Evolutionary conservation across 23 red algal genomes (phyloP).

Genomic region (Rhodosorus marinus): DNA sequence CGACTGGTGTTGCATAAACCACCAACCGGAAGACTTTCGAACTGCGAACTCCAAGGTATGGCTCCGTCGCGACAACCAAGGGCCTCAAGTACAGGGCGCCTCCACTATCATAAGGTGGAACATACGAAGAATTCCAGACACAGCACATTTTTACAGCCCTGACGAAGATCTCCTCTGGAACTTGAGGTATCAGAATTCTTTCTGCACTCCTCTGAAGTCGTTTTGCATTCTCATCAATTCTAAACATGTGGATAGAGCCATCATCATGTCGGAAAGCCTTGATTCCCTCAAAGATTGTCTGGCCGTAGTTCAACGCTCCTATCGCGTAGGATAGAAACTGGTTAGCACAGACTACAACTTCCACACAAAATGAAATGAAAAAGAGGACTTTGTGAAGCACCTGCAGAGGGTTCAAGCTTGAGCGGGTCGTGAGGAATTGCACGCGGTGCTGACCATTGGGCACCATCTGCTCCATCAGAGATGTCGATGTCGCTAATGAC

Average conservation of each 20-base stretch:
- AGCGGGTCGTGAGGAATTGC: too few species aligned
- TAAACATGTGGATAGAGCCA: constrained; percentile 45
- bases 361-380: too few species aligned
- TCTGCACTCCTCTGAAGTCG: constrained; percentile 31
- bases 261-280: constrained; percentile 67
- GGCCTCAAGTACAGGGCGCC: constrained; percentile 85
- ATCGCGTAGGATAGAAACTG: too few species aligned
- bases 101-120: constrained; percentile 70
- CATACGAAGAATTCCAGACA: constrained; percentile 34
- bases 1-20: constrained; percentile 71
- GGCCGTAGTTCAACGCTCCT: constrained; percentile 72
- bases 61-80: constrained; percentile 59
- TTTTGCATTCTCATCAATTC: constrained; percentile 72
- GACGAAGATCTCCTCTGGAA: constrained; percentile 60
- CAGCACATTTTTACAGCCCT: constrained; percentile 42
- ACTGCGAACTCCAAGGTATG: constrained; percentile 58
- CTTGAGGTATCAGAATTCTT: constrained; percentile 48
- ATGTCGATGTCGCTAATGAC: too few species aligned
- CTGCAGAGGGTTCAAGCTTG: too few species aligned
- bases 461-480: too few species aligned
- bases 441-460: too few species aligned
- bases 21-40: constrained; percentile 79
- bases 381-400: too few species aligned
- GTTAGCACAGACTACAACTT: too few species aligned
- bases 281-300: constrained; percentile 74